Conservation (phyloP, 148 eudicot genomes). For the Pouteria glomerata region DNA sequence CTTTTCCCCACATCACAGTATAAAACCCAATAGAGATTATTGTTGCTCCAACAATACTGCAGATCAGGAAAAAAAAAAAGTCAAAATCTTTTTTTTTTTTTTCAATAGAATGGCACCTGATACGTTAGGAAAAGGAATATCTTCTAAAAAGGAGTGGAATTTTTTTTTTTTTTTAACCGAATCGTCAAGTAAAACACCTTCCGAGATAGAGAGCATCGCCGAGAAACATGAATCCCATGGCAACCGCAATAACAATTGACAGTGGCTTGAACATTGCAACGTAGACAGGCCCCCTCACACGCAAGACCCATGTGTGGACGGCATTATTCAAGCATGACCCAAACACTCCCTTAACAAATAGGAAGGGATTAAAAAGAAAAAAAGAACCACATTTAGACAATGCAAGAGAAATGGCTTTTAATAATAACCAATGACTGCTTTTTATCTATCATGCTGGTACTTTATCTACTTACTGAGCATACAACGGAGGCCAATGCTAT, state of each 20-base stretch:
- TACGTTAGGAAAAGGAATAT: too few species aligned
- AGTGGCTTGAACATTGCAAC: conserved; percentile 83
- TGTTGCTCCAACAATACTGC: conserved; percentile 47
- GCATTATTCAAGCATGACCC: conserved; percentile 38
- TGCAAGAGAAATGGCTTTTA: not conserved
- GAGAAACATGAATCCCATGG: conserved; percentile 64
- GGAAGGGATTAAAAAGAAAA: too few species aligned
- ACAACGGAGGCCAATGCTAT: conserved; percentile 47
- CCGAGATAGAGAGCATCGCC: conserved; percentile 68
- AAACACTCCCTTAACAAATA: conserved; percentile 29
- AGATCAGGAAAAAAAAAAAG: not conserved
- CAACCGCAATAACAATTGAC: conserved; percentile 68
- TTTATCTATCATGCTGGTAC: not conserved
- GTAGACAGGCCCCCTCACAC: conserved; percentile 64
- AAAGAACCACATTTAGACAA: not conserved
- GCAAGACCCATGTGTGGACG: conserved; percentile 54
- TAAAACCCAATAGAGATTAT: conserved; percentile 45
- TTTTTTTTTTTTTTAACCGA: too few species aligned
- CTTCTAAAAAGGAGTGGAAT: too few species aligned
- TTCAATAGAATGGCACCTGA: too few species aligned
- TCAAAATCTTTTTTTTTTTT: too few species aligned
- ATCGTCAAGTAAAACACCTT: conserved; percentile 36
- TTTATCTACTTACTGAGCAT: conserved; percentile 41
- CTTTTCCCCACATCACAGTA: conserved; percentile 60
- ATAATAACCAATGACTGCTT: not conserved